phyloP scores from a whole-genome alignment of 495 filamentous ascomycete species.

The Xylaria telfairii region DNA sequence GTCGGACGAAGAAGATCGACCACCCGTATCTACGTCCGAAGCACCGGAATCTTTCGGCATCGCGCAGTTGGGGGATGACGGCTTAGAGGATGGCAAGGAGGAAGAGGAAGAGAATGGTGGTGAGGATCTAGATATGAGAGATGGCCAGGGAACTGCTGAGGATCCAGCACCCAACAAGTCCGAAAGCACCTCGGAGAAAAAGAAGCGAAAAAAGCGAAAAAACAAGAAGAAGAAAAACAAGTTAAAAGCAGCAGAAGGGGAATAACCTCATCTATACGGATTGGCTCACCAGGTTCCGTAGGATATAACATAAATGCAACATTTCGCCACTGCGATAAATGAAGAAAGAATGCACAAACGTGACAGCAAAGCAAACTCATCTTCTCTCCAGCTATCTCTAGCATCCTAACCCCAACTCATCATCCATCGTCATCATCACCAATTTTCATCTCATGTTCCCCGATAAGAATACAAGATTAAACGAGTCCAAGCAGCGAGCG shows the following conservation, averaged over 20 bases:
- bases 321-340: not conserved
- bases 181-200: slow-evolving; percentile 44
- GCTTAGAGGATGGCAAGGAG: not conserved
- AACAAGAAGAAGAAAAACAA: slow-evolving; percentile 34
- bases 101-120: slow-evolving; percentile 26
- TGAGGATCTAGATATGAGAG: slow-evolving; percentile 20
- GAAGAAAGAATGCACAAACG: not conserved
- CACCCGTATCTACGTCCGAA: not conserved
- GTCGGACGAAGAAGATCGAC: slow-evolving; percentile 24
- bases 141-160: not conserved
- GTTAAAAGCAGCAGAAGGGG: slow-evolving; percentile 25
- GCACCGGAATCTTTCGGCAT: not conserved
- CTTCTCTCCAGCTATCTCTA: not conserved
- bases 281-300: not conserved
- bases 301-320: not conserved
- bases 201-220: slow-evolving; percentile 59
- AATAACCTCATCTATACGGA: not conserved
- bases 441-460: not conserved
- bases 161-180: slow-evolving; percentile 2
- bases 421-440: not conserved
- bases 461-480: not conserved
- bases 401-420: not conserved
- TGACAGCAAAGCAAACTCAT: slow-evolving; percentile 2
- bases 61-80: slow-evolving; percentile 19
- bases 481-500: not conserved